Evolutionary conservation across 108 stramenopile genomes (phyloP).

Genomic region (Fistulifera solaris): DNA sequence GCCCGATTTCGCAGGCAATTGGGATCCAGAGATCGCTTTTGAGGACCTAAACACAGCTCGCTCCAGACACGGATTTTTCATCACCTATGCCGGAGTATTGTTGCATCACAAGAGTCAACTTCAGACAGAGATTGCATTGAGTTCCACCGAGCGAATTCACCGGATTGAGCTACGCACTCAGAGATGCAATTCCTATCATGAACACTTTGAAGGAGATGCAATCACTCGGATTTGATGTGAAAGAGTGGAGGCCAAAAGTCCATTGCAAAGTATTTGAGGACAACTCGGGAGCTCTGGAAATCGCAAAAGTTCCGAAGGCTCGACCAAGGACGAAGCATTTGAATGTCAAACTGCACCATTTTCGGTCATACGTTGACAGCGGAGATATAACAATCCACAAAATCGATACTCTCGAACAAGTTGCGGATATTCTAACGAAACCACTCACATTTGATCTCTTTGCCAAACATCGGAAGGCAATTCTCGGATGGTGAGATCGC

Average conservation of each 20-base stretch:
- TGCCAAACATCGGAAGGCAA: background rate
- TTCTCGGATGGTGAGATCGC: constrained; percentile 4
- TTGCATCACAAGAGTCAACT: constrained; percentile 20
- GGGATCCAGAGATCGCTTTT: constrained; percentile 2
- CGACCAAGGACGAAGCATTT: constrained; percentile 33
- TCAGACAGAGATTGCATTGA: constrained; percentile 26
- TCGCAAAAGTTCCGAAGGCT: constrained; percentile 21
- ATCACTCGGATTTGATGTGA: constrained; percentile 6
- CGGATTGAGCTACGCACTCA: constrained; percentile 14
- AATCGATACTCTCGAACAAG: constrained; percentile 2
- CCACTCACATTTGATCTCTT: background rate
- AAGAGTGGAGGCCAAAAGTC: constrained; percentile 7
- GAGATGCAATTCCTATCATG: constrained; percentile 19
- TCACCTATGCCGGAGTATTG: constrained; percentile 8
- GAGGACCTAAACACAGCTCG: background rate
- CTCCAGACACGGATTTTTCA: constrained; percentile 11
- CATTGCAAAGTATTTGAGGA: constrained; percentile 31
- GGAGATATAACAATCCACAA: constrained; percentile 16
- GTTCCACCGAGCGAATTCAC: constrained; percentile 24
- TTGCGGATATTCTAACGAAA: background rate
- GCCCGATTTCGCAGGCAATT: constrained; percentile 36
- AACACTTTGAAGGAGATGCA: constrained; percentile 13
- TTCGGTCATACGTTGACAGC: constrained; percentile 19
- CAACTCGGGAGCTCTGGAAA: constrained; percentile 18
- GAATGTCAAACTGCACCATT: constrained; percentile 26